These are phyloP conservation scores for Gliomastix tumulicola DNA, from an alignment of 2,329 filamentous ascomycete species.

Conservation along the genomic window DNA sequence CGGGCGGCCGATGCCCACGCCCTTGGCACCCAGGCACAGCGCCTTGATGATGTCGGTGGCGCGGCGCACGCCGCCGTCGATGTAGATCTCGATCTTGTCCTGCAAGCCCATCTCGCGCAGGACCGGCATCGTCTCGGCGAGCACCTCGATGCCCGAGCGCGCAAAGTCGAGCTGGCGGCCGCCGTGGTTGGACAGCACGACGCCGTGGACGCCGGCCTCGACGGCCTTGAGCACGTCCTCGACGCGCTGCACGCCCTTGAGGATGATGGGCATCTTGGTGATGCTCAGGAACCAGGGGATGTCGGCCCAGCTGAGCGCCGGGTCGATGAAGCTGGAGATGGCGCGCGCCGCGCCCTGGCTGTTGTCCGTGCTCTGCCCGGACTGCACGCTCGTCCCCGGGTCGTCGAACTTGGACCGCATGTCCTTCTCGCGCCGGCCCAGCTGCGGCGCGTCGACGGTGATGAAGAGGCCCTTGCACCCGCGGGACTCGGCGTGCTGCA, in stretches of 20 bases:
- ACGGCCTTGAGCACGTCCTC: conserved; percentile 90
- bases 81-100: conserved; percentile 74
- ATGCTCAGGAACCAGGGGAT: conserved; percentile 88
- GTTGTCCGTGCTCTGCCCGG: conserved; percentile 68
- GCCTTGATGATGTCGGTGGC: conserved; percentile 96
- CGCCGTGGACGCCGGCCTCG: conserved; percentile 75
- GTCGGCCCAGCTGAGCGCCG: conserved; percentile 85
- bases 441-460: conserved; percentile 93
- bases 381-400: conserved; percentile 75
- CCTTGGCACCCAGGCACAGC: conserved; percentile 82
- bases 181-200: conserved; percentile 94
- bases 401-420: conserved; percentile 93
- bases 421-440: conserved; percentile 92
- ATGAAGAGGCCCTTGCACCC: conserved; percentile 97
- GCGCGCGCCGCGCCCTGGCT: conserved; percentile 90
- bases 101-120: conserved; percentile 68
- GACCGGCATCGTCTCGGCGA: conserved; percentile 89
- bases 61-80: conserved; percentile 85
- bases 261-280: conserved; percentile 88
- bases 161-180: conserved; percentile 91
- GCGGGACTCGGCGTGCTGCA: conserved; percentile 82
- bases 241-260: conserved; percentile 94
- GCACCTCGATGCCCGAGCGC: conserved; percentile 79
- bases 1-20: conserved; percentile 88
- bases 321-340: conserved; percentile 96